phyloP scores from a whole-genome alignment of 2,329 filamentous ascomycete species.

The Fusarium buharicum region DNA sequence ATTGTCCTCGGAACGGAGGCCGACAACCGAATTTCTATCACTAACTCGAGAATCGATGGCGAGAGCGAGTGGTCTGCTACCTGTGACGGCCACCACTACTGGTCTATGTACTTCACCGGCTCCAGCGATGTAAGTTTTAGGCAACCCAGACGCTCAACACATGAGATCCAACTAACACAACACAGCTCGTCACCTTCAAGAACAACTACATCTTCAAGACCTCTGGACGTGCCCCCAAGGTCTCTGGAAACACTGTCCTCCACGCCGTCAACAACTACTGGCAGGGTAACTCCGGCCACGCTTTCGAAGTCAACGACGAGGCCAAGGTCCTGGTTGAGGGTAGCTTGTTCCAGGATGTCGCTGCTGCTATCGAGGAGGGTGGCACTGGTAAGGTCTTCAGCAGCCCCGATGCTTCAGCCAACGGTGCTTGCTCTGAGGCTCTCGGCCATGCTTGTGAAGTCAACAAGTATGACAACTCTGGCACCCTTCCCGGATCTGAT shows the following conservation, averaged over 20 bases:
- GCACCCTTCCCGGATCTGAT: conserved; percentile 54
- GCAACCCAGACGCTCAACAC: fast-evolving
- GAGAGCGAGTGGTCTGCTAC: conserved; percentile 64
- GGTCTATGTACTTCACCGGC: conserved; percentile 67
- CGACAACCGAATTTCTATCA: conserved; percentile 67
- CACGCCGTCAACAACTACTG: conserved; percentile 73
- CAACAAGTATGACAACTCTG: conserved; percentile 59
- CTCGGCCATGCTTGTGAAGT: conserved; percentile 62
- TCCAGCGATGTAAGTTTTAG: conserved; percentile 54
- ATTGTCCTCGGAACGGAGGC: conserved; percentile 66
- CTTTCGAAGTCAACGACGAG: conserved; percentile 62
- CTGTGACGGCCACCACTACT: conserved; percentile 69
- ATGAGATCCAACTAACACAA: neutral
- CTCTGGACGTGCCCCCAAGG: conserved; percentile 66
- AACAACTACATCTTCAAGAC: conserved; percentile 70
- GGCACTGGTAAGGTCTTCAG: conserved; percentile 49
- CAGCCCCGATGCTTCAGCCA: conserved; percentile 48
- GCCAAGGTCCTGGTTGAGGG: conserved; percentile 63
- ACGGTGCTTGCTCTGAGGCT: conserved; percentile 54
- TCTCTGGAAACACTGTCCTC: conserved; percentile 64
- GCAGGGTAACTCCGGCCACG: conserved; percentile 64
- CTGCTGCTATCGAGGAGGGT: conserved; percentile 51
- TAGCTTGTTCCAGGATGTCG: conserved; percentile 67
- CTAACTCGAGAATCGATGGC: conserved; percentile 69
- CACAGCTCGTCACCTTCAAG: conserved; percentile 62